Conservation (phyloP, 441 rosid species). For the Aleurites moluccanus region DNA sequence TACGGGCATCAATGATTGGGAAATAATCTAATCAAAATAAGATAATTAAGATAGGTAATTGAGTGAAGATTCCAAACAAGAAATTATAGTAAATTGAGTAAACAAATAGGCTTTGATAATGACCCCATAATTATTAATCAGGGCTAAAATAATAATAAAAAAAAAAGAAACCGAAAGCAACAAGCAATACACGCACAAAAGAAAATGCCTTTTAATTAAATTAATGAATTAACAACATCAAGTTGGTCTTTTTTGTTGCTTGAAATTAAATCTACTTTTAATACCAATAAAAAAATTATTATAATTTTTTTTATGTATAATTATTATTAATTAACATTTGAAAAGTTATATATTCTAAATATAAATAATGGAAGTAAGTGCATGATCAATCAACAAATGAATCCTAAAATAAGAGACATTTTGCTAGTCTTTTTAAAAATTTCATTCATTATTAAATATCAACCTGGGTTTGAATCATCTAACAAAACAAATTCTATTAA, state of each 20-base stretch:
- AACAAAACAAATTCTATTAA: too few species aligned
- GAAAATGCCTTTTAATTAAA: background rate
- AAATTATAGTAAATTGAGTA: conserved; percentile 1
- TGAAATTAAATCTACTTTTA: background rate
- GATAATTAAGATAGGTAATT: conserved; percentile 6
- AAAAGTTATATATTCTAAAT: too few species aligned
- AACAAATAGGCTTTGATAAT: conserved; percentile 15
- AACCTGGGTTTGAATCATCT: too few species aligned
- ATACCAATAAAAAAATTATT: background rate
- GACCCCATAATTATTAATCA: conserved; percentile 9
- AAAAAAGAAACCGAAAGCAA: conserved; percentile 1
- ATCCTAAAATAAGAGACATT: too few species aligned
- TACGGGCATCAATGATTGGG: conserved; percentile 11
- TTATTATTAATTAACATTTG: too few species aligned
- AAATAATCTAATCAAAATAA: conserved; percentile 2
- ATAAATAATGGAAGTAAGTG: too few species aligned
- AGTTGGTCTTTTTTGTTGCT: background rate
- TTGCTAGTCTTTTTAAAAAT: too few species aligned
- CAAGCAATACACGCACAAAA: background rate
- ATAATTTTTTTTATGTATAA: too few species aligned
- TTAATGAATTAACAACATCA: background rate
- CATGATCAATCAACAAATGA: too few species aligned
- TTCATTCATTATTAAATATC: too few species aligned
- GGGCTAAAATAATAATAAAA: background rate
- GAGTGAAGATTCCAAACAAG: conserved; percentile 35